Conservation (phyloP, 2,329 filamentous ascomycete genomes). For the Pseudocercospora fijiensis region DNA sequence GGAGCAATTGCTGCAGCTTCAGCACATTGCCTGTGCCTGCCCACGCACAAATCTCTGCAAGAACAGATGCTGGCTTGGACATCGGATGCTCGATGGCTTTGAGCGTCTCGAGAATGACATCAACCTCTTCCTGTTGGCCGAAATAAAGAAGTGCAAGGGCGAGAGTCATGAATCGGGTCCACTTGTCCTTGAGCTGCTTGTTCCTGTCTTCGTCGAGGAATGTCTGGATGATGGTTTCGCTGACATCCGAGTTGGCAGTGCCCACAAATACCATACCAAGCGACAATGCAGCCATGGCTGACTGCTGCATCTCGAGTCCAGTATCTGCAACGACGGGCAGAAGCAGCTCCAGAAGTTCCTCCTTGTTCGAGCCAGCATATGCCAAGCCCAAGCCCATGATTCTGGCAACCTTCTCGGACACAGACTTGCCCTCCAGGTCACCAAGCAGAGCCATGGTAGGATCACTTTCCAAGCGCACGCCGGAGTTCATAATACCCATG, state of each 20-base stretch:
- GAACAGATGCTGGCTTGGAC: slow-evolving; percentile 89
- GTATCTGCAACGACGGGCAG: slow-evolving; percentile 85
- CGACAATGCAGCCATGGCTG: slow-evolving; percentile 90
- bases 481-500: slow-evolving; percentile 93
- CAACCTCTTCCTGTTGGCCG: slow-evolving; percentile 96
- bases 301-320: slow-evolving; percentile 86
- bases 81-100: slow-evolving; percentile 97
- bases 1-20: slow-evolving; percentile 94
- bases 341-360: slow-evolving; percentile 79
- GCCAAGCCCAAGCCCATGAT: slow-evolving; percentile 96
- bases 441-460: slow-evolving; percentile 83
- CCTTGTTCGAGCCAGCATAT: slow-evolving; percentile 91
- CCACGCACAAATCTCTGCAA: slow-evolving; percentile 97
- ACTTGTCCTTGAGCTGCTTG: slow-evolving; percentile 92
- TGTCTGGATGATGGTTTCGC: slow-evolving; percentile 86
- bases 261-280: slow-evolving; percentile 90
- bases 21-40: slow-evolving; percentile 94
- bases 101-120: slow-evolving; percentile 92
- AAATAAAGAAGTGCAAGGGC: slow-evolving; percentile 94
- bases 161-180: slow-evolving; percentile 94
- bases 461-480: slow-evolving; percentile 84
- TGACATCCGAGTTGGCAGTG: slow-evolving; percentile 85
- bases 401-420: slow-evolving; percentile 73
- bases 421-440: slow-evolving; percentile 76
- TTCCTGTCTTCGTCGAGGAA: slow-evolving; percentile 90